Base-by-base conservation (phyloP, 179 eudicot species). In the Gypsophila paniculata region DNA sequence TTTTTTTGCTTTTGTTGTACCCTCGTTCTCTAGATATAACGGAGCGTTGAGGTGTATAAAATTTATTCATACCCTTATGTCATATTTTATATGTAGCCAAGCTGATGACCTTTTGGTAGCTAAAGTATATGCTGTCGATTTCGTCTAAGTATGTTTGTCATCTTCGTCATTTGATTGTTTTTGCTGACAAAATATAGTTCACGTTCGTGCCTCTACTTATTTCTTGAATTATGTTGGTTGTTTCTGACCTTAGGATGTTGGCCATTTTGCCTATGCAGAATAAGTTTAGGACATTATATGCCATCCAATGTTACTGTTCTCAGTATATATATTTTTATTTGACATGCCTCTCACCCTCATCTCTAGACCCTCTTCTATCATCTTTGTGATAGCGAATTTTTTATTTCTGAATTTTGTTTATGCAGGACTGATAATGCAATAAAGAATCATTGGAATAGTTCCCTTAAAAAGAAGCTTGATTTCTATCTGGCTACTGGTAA, bases 391-490 rank as follows among this genome's bases (percentile, higher is more conserved):
- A 46, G 22, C 55, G 14, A 66, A 13, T 14, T 46, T 14, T 46
- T 4, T 19, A 12, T 46, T 46, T 25, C 15, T 8, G 3, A 68
- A 51, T 25, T 68, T 2, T 51, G 71, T 39, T 29, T 13, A n/a
- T 68, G 23, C 61, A 93, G 99, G 91, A 94, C 96, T 55, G 99
- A 94, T 77, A 94, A 94, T 82, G 90, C 96, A 23, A 94, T 94
- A 59, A 94, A 94, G 88, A 94, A 94, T 81, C 99, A 94, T 73
- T 94, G 99, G 99, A 94, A 94, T 75, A 94, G 99, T 79, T 94
- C 99, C 69, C 84, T 94, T 81, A 94, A 94, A 89, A 94, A 91
- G 85, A 94, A 94, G 82, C 76, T 87, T 64, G 97, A 91, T 75
- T 91, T 91, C 79, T 94, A 86, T 82, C 65, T 87, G 77, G 85